Base-by-base conservation (phyloP, 208 protist species). In the Strigomonas culicis region DNA sequence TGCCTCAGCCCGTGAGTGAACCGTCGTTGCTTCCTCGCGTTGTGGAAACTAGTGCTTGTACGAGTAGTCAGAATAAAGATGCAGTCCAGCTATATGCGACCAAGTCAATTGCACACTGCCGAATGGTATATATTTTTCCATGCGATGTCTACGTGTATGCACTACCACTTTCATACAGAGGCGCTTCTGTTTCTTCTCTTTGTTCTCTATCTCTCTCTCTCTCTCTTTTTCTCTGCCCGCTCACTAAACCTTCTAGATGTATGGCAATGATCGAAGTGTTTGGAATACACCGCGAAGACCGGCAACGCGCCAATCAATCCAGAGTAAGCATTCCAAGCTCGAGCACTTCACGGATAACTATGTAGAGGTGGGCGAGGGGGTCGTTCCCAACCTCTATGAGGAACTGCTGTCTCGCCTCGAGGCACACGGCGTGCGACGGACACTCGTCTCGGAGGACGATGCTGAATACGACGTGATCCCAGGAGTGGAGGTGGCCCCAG, bases 371-470 rank as follows among this genome's bases (percentile, higher is more conserved):
- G 39, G 39, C 4, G 39, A 44, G 15, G 15, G 15, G 11, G 39
- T 44, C 39, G 39, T 44, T 6, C 39, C 39, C 1, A 44, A 44
- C 39, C 13, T 44, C 15, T 44, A 44, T 13, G 90, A 95, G 66
- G 73, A 93, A 41, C 65, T 92, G 8, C 46, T 94, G 4, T 84
- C 85, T 3, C 79, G 85, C 1, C 68, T 96, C 15, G 85, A 94
- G 66, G 85, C 92, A 67, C 90, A 96, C 62, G 90, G 90, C 7
- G 51, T 96, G 28, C 84, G 79, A 30, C 84, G 90, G 6, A 86
- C 77, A 19, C 50, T 85, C 27, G 55, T 31, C 25, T 63, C 70
- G 0, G 77, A 90, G n/a, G 31, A 51, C 8, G 66, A 78, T 19
- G 63, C 81, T 19, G 65, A 57, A 6, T 25, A 67, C 41, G 57